Evolutionary conservation across 345 rosid species (phyloP).

Genomic region (Linum usitatissimum): DNA sequence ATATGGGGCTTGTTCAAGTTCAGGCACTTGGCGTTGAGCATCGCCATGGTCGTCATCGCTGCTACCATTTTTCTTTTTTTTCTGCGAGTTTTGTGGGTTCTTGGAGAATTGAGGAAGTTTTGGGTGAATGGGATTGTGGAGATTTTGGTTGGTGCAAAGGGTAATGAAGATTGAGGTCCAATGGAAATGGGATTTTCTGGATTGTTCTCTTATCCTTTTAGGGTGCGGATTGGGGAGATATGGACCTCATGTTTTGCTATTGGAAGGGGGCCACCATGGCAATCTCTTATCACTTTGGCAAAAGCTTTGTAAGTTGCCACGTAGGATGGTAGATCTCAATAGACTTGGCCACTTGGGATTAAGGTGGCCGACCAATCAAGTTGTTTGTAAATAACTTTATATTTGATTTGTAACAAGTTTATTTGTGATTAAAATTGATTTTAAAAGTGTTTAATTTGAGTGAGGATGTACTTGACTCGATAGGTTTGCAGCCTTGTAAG

Average conservation of each 20-base stretch:
- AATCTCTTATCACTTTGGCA: slow-evolving; percentile 22
- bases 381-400: too few species aligned
- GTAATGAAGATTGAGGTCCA: slow-evolving; percentile 21
- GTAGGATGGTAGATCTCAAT: not conserved
- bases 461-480: too few species aligned
- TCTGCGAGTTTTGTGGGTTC: too few species aligned
- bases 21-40: slow-evolving; percentile 47
- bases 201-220: slow-evolving; percentile 58
- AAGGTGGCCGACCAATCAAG: too few species aligned
- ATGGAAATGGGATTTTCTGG: slow-evolving; percentile 28
- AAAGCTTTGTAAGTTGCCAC: not conserved
- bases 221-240: slow-evolving; percentile 12
- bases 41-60: slow-evolving; percentile 51
- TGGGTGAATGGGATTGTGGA: not conserved
- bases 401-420: too few species aligned
- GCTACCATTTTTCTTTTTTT: slow-evolving; percentile 36
- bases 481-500: too few species aligned
- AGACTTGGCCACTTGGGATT: too few species aligned
- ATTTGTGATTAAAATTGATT: too few species aligned
- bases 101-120: not conserved
- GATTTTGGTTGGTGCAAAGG: slow-evolving; percentile 13
- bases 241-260: slow-evolving; percentile 26
- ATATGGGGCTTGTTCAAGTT: slow-evolving; percentile 25
- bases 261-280: slow-evolving; percentile 10
- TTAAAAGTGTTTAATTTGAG: too few species aligned